phyloP scores from a whole-genome alignment of 78 protist genomes.

The Protostelium mycophagum region DNA sequence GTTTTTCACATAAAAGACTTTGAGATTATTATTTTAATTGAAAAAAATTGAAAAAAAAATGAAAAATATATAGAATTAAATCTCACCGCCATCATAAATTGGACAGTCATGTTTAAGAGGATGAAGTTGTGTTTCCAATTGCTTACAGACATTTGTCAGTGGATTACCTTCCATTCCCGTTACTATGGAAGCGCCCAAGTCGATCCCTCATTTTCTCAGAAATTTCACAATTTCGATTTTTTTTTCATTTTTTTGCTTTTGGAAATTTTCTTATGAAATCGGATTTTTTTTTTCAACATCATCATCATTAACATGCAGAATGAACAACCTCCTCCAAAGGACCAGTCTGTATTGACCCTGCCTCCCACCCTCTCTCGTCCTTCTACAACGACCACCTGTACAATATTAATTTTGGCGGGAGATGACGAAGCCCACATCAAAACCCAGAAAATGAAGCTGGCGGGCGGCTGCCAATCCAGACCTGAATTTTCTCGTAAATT shows the following conservation, averaged over 20 bases:
- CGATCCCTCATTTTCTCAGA: too few relatives aligned
- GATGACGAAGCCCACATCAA: slow-evolving; percentile 1
- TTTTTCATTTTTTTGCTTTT: too few relatives aligned
- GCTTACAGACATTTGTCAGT: slow-evolving; percentile 19
- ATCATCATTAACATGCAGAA: too few relatives aligned
- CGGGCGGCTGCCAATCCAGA: slow-evolving; percentile 7
- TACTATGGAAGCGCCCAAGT: slow-evolving; percentile 40
- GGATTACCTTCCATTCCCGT: slow-evolving; percentile 54
- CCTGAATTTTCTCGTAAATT: too few relatives aligned
- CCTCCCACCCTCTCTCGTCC: slow-evolving; percentile 9
- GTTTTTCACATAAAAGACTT: too few relatives aligned
- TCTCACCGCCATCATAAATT: neutral
- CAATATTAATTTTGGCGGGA: too few relatives aligned
- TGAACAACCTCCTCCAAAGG: neutral
- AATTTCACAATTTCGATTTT: too few relatives aligned
- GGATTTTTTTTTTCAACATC: too few relatives aligned
- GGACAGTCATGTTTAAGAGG: slow-evolving; percentile 13
- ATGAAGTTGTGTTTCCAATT: neutral
- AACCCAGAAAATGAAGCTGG: slow-evolving; percentile 16
- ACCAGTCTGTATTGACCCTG: slow-evolving; percentile 15
- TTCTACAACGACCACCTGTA: neutral
- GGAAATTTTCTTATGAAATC: too few relatives aligned
- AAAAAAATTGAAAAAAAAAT: too few relatives aligned
- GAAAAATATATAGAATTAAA: neutral
- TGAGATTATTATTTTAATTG: too few relatives aligned